A percentile compares a stretch with the other conserved stretches of the same genome.
Evolutionary conservation across 2,329 filamentous ascomycete genomes (phyloP).

Genomic region (Talaromyces amestolkiae): DNA sequence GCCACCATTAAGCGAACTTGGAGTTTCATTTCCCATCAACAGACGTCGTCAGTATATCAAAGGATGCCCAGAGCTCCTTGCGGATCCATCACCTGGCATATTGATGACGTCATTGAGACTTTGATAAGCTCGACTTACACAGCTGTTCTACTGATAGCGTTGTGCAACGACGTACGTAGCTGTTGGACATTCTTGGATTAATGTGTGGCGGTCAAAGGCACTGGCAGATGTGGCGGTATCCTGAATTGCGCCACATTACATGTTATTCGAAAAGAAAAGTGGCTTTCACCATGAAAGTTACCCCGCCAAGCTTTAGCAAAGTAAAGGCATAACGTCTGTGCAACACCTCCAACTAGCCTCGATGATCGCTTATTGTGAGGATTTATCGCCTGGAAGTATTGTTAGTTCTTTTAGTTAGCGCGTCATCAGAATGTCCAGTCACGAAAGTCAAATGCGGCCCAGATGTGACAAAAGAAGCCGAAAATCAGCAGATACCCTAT

Average conservation of each 20-base stretch:
- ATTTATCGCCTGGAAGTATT: neutral
- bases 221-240: neutral
- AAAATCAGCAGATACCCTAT: neutral
- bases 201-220: neutral
- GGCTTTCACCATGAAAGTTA: neutral
- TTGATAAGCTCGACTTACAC: neutral
- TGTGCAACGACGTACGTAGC: neutral
- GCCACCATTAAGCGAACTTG: neutral
- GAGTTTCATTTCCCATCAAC: neutral
- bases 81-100: neutral
- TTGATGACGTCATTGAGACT: neutral
- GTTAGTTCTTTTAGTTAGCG: neutral
- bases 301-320: neutral
- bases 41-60: neutral
- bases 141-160: neutral
- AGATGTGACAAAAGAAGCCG: neutral
- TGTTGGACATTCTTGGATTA: neutral
- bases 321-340: neutral
- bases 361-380: neutral
- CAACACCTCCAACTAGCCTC: neutral
- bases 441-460: neutral
- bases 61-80: neutral
- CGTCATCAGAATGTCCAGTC: neutral
- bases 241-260: neutral
- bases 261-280: too few relatives aligned